Percentiles rank a stretch among this genome's conserved stretches.
Evolutionary conservation across 2,329 filamentous ascomycete genomes (phyloP).

Genomic region (Xylariaceae sp.): DNA sequence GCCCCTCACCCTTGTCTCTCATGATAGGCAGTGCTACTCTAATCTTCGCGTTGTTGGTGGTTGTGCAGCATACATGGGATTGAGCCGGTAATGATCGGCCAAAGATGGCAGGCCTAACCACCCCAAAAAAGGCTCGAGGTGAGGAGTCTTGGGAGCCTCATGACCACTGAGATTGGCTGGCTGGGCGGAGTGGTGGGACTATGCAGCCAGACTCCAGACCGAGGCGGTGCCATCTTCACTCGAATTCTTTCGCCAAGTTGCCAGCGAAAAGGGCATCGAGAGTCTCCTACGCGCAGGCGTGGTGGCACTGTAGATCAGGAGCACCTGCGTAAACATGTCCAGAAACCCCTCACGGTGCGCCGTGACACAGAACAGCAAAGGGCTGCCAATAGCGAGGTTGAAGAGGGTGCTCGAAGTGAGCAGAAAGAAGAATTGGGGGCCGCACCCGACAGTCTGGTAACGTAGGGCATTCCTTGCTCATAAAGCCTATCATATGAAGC

Average conservation of each 20-base stretch:
- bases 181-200: not conserved
- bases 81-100: slow-evolving; percentile 1
- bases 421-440: not conserved
- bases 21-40: slow-evolving; percentile 1
- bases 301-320: too few relatives aligned
- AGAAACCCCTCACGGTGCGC: not conserved
- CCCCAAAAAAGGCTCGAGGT: not conserved
- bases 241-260: not conserved
- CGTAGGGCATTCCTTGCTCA: slow-evolving; percentile 2
- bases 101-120: not conserved
- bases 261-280: not conserved
- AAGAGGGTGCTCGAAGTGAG: not conserved
- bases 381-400: not conserved
- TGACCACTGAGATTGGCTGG: too few relatives aligned
- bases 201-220: not conserved
- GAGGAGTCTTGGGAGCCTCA: too few relatives aligned
- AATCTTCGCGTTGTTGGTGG: slow-evolving; percentile 3
- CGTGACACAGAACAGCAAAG: not conserved
- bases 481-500: slow-evolving; percentile 7
- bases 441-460: slow-evolving; percentile 13
- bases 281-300: too few relatives aligned
- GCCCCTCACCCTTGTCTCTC: slow-evolving; percentile 2
- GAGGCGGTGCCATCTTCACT: not conserved
- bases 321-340: not conserved
- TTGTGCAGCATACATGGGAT: slow-evolving; percentile 1